phyloP scores from a whole-genome alignment of 1,284 basidiomycete species.

The Leccinum colubrinum region DNA sequence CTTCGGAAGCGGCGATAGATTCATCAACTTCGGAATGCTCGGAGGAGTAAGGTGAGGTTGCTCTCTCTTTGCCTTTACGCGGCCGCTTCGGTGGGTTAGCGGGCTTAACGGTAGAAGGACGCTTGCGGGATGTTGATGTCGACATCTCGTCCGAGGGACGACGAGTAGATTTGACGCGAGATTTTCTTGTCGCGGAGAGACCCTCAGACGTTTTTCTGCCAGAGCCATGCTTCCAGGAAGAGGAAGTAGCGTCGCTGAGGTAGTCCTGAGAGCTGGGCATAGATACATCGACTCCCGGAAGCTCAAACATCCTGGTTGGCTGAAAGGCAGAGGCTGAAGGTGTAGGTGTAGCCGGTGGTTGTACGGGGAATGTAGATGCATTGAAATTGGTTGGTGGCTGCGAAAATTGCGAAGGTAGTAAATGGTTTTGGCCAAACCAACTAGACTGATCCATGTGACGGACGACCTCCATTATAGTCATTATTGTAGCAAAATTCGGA shows the following conservation, averaged over 20 bases:
- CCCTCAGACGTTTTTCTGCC: conserved; percentile 11
- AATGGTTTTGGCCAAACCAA: conserved; percentile 20
- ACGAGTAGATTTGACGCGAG: conserved; percentile 4
- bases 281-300: neutral
- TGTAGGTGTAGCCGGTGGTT: conserved; percentile 2
- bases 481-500: conserved; percentile 28
- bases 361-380: conserved; percentile 6
- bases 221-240: conserved; percentile 10
- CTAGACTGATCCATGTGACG: conserved; percentile 29
- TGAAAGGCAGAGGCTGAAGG: conserved; percentile 9
- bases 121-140: conserved; percentile 24
- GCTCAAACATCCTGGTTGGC: neutral
- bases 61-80: conserved; percentile 31
- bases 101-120: conserved; percentile 16
- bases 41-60: conserved; percentile 17
- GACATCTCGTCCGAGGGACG: conserved; percentile 7
- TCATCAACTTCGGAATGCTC: conserved; percentile 20
- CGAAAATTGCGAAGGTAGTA: conserved; percentile 17
- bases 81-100: conserved; percentile 20
- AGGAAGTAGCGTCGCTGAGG: conserved; percentile 1
- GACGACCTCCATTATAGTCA: conserved; percentile 35
- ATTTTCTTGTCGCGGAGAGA: conserved; percentile 6
- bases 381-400: conserved; percentile 14
- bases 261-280: conserved; percentile 8
- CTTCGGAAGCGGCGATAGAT: conserved; percentile 9